A percentile compares a stretch with the other conserved stretches of the same genome.
These are phyloP conservation scores for Salix udensis DNA, from an alignment of 345 rosid species.

Conservation along the genomic window DNA sequence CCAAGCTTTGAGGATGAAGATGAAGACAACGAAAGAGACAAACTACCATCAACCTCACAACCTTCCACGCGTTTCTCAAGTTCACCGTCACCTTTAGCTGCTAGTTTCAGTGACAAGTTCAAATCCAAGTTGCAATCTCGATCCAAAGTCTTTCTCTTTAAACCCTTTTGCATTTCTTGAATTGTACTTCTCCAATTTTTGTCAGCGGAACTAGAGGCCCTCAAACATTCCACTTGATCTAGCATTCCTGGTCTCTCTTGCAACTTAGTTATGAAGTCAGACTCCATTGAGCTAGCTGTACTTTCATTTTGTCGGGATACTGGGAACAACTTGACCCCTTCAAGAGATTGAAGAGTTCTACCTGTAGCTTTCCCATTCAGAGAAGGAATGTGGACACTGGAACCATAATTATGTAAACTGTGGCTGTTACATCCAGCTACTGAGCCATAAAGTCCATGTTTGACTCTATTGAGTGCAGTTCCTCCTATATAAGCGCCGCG, in stretches of 20 bases:
- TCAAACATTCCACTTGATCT: slow-evolving; percentile 14
- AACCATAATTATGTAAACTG: slow-evolving; percentile 26
- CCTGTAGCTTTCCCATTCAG: slow-evolving; percentile 10
- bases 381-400: slow-evolving; percentile 15
- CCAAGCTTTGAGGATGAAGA: slow-evolving; percentile 42
- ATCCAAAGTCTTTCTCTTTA: slow-evolving; percentile 43
- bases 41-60: slow-evolving; percentile 28
- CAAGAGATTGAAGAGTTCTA: slow-evolving; percentile 26
- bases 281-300: slow-evolving; percentile 24
- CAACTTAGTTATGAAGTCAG: slow-evolving; percentile 10
- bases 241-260: slow-evolving; percentile 16
- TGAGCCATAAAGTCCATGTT: slow-evolving; percentile 33
- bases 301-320: slow-evolving; percentile 27
- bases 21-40: slow-evolving; percentile 68
- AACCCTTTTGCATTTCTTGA: slow-evolving; percentile 21
- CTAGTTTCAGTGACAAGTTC: slow-evolving; percentile 58
- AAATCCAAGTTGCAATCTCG: slow-evolving; percentile 46
- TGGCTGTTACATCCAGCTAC: slow-evolving; percentile 24
- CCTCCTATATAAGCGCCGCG: slow-evolving; percentile 21
- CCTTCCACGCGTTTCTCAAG: slow-evolving; percentile 1
- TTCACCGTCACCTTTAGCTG: slow-evolving; percentile 17
- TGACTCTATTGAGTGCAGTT: slow-evolving; percentile 21
- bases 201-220: not conserved
- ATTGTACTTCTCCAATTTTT: not conserved
- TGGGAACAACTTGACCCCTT: slow-evolving; percentile 26